Percentiles rank a stretch among this genome's conserved stretches.
phyloP scores from a whole-genome alignment of 139 green algal species.

The Chlamydomonas sp. region DNA sequence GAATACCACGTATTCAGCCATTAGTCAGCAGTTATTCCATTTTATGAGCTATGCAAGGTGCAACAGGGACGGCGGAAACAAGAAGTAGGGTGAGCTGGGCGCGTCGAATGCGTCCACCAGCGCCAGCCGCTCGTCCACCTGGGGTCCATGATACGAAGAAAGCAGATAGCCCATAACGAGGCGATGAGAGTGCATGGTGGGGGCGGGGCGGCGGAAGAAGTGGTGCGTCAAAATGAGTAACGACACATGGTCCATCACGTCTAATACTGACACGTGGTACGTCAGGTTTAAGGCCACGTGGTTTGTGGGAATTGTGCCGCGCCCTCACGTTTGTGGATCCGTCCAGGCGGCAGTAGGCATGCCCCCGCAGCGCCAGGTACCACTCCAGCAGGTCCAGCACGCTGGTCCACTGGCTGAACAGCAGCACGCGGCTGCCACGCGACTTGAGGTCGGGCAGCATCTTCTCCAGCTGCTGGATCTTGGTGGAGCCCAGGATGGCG shows the following conservation, averaged over 20 bases:
- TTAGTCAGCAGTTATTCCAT: too few species aligned
- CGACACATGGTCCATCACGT: background rate
- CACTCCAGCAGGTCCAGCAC: slow-evolving; percentile 94
- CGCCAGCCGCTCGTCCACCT: slow-evolving; percentile 82
- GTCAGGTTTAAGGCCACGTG: background rate
- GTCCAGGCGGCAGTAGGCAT: slow-evolving; percentile 86
- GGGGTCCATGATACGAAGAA: background rate
- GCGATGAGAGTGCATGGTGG: background rate
- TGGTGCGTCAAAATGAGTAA: too few species aligned
- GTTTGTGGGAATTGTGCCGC: background rate
- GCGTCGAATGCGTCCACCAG: slow-evolving; percentile 88
- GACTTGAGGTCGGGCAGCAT: slow-evolving; percentile 76
- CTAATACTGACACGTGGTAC: too few species aligned
- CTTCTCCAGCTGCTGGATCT: slow-evolving; percentile 54
- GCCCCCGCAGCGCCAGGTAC: slow-evolving; percentile 64
- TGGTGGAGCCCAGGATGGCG: slow-evolving; percentile 54
- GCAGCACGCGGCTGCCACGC: slow-evolving; percentile 76
- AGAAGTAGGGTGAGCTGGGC: slow-evolving; percentile 72
- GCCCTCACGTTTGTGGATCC: slow-evolving; percentile 73
- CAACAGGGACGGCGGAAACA: slow-evolving; percentile 83
- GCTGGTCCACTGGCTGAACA: slow-evolving; percentile 93
- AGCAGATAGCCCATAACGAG: background rate
- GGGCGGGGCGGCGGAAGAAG: too few species aligned
- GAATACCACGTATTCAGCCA: background rate
- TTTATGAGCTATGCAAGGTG: too few species aligned